Evolutionary conservation across 2,329 filamentous ascomycete genomes (phyloP).

Genomic region (Tolypocladium inflatum): DNA sequence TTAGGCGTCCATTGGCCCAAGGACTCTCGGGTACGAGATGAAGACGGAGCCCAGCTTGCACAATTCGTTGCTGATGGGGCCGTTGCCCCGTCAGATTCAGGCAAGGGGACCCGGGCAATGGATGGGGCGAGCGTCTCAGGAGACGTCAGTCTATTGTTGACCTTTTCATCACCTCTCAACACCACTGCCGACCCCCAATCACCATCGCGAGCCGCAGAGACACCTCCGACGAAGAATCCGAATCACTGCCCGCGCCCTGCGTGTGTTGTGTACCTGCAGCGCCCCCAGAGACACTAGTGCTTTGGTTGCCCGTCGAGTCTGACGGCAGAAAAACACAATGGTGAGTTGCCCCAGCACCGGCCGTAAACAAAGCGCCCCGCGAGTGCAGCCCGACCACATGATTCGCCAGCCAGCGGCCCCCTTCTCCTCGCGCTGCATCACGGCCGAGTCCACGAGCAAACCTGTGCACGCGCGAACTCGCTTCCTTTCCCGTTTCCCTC

Average conservation of each 20-base stretch:
- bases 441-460: not conserved
- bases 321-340: slow-evolving; percentile 19
- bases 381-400: slow-evolving; percentile 13
- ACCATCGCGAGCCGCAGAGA: slow-evolving; percentile 2
- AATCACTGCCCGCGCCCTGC: not conserved
- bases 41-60: not conserved
- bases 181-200: not conserved
- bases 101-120: slow-evolving; percentile 1
- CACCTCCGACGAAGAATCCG: not conserved
- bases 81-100: slow-evolving; percentile 25
- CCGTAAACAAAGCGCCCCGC: slow-evolving; percentile 24
- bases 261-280: not conserved
- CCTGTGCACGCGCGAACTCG: not conserved
- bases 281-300: not conserved
- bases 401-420: slow-evolving; percentile 18
- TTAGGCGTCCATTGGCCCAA: not conserved
- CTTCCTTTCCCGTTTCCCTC: not conserved
- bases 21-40: not conserved
- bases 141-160: slow-evolving; percentile 1
- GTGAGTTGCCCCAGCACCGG: slow-evolving; percentile 27
- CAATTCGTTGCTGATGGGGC: not conserved
- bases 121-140: not conserved
- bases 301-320: slow-evolving; percentile 2
- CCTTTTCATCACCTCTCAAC: not conserved
- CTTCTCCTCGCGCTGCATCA: not conserved